Conservation (phyloP, 129 eudicot species). For the Chrysanthemum seticuspe region DNA sequence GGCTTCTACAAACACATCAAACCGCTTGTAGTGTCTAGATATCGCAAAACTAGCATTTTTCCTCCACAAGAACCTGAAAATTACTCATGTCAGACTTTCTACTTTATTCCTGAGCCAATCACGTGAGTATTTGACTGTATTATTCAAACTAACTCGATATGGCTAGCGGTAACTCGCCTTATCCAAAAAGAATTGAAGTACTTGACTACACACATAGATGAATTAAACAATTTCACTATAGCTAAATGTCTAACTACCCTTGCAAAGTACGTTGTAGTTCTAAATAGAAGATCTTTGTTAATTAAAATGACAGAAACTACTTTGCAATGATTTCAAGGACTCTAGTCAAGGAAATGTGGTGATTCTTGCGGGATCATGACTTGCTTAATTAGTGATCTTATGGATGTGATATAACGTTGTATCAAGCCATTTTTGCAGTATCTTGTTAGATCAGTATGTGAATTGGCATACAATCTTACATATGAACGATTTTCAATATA, state of each 20-base stretch:
- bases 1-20: slow-evolving; percentile 90
- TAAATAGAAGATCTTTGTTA: background rate
- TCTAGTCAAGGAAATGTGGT: background rate
- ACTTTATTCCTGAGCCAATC: too few species aligned
- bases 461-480: background rate
- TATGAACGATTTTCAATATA: background rate
- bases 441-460: background rate
- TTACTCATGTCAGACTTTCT: slow-evolving; percentile 10
- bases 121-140: too few species aligned
- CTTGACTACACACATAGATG: too few species aligned
- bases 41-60: slow-evolving; percentile 92
- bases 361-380: too few species aligned
- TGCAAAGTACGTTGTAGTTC: background rate
- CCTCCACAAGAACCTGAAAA: slow-evolving; percentile 87
- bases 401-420: background rate
- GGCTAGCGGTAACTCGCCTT: too few species aligned
- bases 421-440: background rate
- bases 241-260: background rate
- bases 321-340: slow-evolving; percentile 1
- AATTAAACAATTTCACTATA: background rate
- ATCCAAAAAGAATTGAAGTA: too few species aligned
- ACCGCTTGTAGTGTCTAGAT: slow-evolving; percentile 87
- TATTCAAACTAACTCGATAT: too few species aligned
- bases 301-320: slow-evolving; percentile 11
- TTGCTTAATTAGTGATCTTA: too few species aligned